Evolutionary conservation across 371 early-diverging fungal species (phyloP).

Genomic region (Mortierella sp.): DNA sequence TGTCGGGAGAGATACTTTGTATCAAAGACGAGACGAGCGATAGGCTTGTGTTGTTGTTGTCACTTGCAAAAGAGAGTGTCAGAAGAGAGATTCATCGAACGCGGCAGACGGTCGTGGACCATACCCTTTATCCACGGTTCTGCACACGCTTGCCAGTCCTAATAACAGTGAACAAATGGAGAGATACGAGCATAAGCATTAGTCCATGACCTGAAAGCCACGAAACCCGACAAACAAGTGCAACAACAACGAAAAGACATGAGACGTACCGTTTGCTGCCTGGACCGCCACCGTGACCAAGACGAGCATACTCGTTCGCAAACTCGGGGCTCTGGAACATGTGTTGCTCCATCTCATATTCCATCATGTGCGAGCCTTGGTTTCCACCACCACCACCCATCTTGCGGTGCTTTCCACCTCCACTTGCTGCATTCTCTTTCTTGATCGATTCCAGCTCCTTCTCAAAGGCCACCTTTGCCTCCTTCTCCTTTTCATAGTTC

Average conservation of each 20-base stretch:
- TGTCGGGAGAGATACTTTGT: neutral
- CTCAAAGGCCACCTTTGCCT: constrained; percentile 63
- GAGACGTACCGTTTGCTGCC: constrained; percentile 34
- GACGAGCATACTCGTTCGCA: constrained; percentile 33
- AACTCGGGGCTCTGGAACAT: constrained; percentile 52
- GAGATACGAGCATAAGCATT: neutral
- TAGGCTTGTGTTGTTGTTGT: neutral
- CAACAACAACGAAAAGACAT: neutral
- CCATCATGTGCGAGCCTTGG: constrained; percentile 32
- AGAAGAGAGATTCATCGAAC: neutral
- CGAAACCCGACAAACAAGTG: neutral
- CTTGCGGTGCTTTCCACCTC: constrained; percentile 52
- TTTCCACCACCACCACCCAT: constrained; percentile 20
- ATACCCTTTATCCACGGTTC: constrained; percentile 23
- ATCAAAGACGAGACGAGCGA: neutral
- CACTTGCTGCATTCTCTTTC: constrained; percentile 51
- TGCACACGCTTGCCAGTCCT: constrained; percentile 43
- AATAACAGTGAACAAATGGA: neutral
- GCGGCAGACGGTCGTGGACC: neutral
- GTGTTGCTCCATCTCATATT: constrained; percentile 47
- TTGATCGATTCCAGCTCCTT: constrained; percentile 63
- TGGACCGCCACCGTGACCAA: constrained; percentile 22
- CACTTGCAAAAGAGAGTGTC: neutral
- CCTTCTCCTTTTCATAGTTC: constrained; percentile 69
- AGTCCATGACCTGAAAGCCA: neutral